phyloP scores from a whole-genome alignment of 345 rosid species.

The Moringa oleifera region DNA sequence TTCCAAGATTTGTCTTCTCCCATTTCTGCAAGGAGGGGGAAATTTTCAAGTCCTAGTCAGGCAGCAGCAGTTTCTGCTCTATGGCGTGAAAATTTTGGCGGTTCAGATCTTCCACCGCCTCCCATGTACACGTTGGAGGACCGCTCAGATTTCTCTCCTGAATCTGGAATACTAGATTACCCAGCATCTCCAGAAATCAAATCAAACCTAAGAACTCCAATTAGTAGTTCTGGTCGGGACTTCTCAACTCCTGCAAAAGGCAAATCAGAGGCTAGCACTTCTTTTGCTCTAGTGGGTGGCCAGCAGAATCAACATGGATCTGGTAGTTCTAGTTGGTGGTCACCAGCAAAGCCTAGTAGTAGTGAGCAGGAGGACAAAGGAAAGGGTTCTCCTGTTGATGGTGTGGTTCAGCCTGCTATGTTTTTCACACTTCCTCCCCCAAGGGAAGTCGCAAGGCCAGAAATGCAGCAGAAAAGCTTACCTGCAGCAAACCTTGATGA shows the following conservation, averaged over 20 bases:
- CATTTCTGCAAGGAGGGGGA: slow-evolving; percentile 66
- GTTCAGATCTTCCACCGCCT: slow-evolving; percentile 95
- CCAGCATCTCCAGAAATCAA: slow-evolving; percentile 61
- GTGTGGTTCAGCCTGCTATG: slow-evolving; percentile 80
- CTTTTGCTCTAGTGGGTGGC: slow-evolving; percentile 51
- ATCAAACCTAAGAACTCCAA: slow-evolving; percentile 54
- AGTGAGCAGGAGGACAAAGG: slow-evolving; percentile 84
- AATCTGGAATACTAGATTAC: slow-evolving; percentile 74
- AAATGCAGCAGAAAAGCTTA: slow-evolving; percentile 58
- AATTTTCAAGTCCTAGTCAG: slow-evolving; percentile 75
- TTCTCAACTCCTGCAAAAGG: slow-evolving; percentile 52
- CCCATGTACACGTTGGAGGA: slow-evolving; percentile 88
- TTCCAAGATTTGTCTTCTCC: slow-evolving; percentile 92
- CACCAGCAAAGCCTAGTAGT: slow-evolving; percentile 42
- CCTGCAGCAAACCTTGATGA: slow-evolving; percentile 75
- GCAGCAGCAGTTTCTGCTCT: slow-evolving; percentile 94
- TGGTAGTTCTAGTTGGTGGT: slow-evolving; percentile 69
- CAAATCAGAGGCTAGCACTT: slow-evolving; percentile 54
- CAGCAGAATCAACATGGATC: slow-evolving; percentile 65
- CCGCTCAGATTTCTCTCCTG: slow-evolving; percentile 85
- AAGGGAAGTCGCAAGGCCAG: slow-evolving; percentile 94
- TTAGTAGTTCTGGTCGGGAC: slow-evolving; percentile 46
- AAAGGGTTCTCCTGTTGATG: slow-evolving; percentile 87
- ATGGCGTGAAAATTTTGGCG: slow-evolving; percentile 88
- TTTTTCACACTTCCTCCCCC: slow-evolving; percentile 89